phyloP scores from a whole-genome alignment of 2,329 filamentous ascomycete genomes.

The Fusarium heterosporum region DNA sequence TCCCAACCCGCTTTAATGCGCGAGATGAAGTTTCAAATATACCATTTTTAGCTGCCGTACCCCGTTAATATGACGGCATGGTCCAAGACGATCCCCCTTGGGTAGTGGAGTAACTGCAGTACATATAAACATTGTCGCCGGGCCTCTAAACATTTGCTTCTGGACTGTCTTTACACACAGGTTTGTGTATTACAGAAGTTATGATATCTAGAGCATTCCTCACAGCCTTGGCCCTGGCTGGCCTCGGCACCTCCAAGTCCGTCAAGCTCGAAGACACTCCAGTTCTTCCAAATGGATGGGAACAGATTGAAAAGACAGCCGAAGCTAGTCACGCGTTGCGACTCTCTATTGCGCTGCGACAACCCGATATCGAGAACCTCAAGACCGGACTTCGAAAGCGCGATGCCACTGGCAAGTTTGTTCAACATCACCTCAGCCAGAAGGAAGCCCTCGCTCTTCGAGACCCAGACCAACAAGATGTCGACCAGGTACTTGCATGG shows the following conservation, averaged over 20 bases:
- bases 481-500: slow-evolving; percentile 57
- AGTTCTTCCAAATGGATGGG: slow-evolving; percentile 50
- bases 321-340: slow-evolving; percentile 44
- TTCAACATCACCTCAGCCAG: slow-evolving; percentile 49
- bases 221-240: slow-evolving; percentile 40
- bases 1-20: slow-evolving; percentile 23
- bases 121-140: slow-evolving; percentile 16
- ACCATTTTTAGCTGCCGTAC: slow-evolving; percentile 21
- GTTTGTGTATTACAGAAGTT: slow-evolving; percentile 1
- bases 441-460: slow-evolving; percentile 54
- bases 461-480: slow-evolving; percentile 50
- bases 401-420: slow-evolving; percentile 24
- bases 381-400: slow-evolving; percentile 42
- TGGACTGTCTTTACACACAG: slow-evolving; percentile 9
- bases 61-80: slow-evolving; percentile 38
- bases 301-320: slow-evolving; percentile 37
- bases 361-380: slow-evolving; percentile 48
- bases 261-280: slow-evolving; percentile 47
- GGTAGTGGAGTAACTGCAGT: slow-evolving; percentile 26
- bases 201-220: slow-evolving; percentile 35
- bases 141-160: not conserved
- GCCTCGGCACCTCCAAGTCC: slow-evolving; percentile 38
- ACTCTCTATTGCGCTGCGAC: slow-evolving; percentile 51
- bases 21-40: slow-evolving; percentile 38
- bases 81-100: slow-evolving; percentile 34